Evolutionary conservation across 805 yeast genomes (phyloP), one percentile per base, ranked within the genome.

Genomic region (Scheffersomyces stipitis): DNA sequence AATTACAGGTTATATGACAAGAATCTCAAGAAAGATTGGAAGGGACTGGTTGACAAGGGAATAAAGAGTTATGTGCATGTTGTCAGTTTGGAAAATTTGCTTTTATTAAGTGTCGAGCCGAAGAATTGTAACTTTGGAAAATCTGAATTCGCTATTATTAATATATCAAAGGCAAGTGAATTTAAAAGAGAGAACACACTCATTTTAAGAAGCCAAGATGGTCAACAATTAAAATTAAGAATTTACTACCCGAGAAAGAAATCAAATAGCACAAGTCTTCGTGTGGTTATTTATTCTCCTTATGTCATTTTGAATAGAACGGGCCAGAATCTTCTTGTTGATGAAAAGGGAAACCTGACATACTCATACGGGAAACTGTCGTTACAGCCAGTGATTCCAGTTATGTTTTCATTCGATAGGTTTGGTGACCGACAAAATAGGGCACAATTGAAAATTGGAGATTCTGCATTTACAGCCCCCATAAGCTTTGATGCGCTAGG

Each of bases 401-500:
- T 75, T 40, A 79, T 93, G 86, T 90, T 93, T 66, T 91, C 99
- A 0, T 91, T 87, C 53, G 83, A 78, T 16, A 67, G 66, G 10
- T 75, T 72, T 23, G 64, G 62, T 8, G 82, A 78, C 33, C 74
- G 80, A 18, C 75, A 71, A 28, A 82, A 83, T 49, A 69, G 95
- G 40, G 95, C 90, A 0, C 52, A 73, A 17, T 50, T 90, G 5
- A 73, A 75, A 41, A 71, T 86, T 15, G 84, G 76, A 0, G 86
- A 84, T 37, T 83, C 96, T 0, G 69, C 71, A 5, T 76, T 86
- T 76, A 84, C 96, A 45, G 56, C 68, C 1, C 86, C 87, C 2
- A 67, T 87, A 32, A 82, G 95, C 55, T 80, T 93, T 51, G 96
- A 90, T 54, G 95, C 96, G 3, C 75, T 91, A 37, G 99, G 99